These are phyloP conservation scores for Candida namnaoensis DNA, from an alignment of 805 yeast species.

Conservation along the genomic window DNA sequence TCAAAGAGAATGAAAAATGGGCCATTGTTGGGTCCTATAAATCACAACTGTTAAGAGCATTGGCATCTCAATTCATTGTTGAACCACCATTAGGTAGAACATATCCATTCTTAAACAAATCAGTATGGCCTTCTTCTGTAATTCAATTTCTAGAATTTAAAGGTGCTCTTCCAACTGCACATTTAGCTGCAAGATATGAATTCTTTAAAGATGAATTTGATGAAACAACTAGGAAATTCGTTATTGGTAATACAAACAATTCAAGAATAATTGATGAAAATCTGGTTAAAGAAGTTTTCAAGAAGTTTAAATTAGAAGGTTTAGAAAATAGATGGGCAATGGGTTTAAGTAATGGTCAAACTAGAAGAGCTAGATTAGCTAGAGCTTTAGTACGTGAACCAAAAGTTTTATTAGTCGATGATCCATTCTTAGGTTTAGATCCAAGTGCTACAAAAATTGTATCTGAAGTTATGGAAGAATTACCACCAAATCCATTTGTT, in stretches of 20 bases:
- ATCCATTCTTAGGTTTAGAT: constrained; percentile 88
- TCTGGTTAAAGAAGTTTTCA: constrained; percentile 33
- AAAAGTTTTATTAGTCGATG: constrained; percentile 65
- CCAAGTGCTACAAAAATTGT: constrained; percentile 60
- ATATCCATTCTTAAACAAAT: constrained; percentile 42
- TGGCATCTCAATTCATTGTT: constrained; percentile 47
- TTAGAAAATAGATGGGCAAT: constrained; percentile 71
- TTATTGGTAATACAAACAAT: constrained; percentile 39
- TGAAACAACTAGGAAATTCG: constrained; percentile 52
- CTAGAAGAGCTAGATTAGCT: constrained; percentile 84
- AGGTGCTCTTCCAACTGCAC: constrained; percentile 47
- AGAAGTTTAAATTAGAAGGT: constrained; percentile 43
- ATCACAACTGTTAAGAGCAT: constrained; percentile 40
- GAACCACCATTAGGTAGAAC: constrained; percentile 44
- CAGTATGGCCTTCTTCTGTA: constrained; percentile 36
- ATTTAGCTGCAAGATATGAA: constrained; percentile 86
- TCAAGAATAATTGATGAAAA: constrained; percentile 20
- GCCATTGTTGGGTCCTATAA: constrained; percentile 51
- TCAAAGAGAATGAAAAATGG: constrained; percentile 34
- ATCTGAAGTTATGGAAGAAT: constrained; percentile 36
- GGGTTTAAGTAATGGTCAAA: constrained; percentile 89
- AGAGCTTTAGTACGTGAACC: constrained; percentile 61
- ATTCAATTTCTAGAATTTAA: constrained; percentile 36
- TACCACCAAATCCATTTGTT: constrained; percentile 43
- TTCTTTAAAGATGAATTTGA: constrained; percentile 80